Conservation (phyloP, 352 stramenopile species). For the Globisporangium okanoganense region DNA sequence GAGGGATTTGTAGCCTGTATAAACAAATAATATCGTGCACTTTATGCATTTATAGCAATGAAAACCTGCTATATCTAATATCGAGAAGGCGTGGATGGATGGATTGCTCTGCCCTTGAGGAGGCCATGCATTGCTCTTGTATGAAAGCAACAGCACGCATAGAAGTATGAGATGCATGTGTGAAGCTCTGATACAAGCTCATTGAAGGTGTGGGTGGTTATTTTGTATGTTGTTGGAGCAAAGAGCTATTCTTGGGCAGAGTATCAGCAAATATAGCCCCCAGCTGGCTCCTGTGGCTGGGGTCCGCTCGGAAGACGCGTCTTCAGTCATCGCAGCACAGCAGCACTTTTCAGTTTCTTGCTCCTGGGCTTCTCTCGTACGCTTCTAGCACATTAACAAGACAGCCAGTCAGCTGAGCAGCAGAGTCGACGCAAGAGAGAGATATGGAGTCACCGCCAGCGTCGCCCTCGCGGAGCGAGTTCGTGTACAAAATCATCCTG, state of each 20-base stretch:
- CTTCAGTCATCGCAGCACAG: not conserved
- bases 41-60: not conserved
- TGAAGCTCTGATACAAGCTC: too few relatives aligned
- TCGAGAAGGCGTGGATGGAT: not conserved
- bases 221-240: too few relatives aligned
- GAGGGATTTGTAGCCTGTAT: not conserved
- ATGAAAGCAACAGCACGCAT: too few relatives aligned
- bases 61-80: conserved; percentile 1
- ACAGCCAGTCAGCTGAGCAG: not conserved
- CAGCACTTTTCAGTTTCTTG: conserved; percentile 1
- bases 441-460: conserved; percentile 28
- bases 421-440: not conserved
- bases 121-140: too few relatives aligned
- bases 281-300: too few relatives aligned
- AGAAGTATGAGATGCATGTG: too few relatives aligned
- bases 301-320: not conserved
- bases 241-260: too few relatives aligned
- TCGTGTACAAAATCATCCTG: conserved; percentile 61
- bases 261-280: not conserved
- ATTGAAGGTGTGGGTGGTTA: not conserved
- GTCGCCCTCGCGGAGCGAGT: conserved; percentile 39
- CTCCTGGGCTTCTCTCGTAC: not conserved
- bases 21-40: not conserved
- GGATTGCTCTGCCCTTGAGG: too few relatives aligned
- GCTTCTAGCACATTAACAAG: not conserved